Conservation (phyloP, 1,284 basidiomycete species). For the Neolentinus lepideus region DNA sequence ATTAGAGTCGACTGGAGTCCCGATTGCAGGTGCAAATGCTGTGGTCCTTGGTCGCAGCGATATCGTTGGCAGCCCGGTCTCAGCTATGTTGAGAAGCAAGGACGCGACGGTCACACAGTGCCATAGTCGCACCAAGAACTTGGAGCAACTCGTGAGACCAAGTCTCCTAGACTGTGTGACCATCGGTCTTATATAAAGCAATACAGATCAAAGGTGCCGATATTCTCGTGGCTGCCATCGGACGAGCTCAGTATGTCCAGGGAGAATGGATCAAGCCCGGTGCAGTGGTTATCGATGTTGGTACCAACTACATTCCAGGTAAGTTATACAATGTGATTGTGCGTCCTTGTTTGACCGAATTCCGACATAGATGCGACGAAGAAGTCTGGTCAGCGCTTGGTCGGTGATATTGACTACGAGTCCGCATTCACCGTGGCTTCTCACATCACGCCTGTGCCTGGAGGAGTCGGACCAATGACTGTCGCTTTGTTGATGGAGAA, state of each 20-base stretch:
- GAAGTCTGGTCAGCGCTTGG: slow-evolving; percentile 93
- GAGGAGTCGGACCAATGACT: slow-evolving; percentile 99
- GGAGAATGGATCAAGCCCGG: slow-evolving; percentile 96
- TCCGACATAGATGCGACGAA: slow-evolving; percentile 70
- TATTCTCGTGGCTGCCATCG: slow-evolving; percentile 92
- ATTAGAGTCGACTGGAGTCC: slow-evolving; percentile 77
- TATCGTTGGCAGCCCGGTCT: slow-evolving; percentile 96
- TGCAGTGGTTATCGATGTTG: slow-evolving; percentile 92
- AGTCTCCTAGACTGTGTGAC: slow-evolving; percentile 10
- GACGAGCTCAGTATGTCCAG: slow-evolving; percentile 85
- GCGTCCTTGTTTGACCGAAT: neutral
- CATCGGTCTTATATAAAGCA: neutral
- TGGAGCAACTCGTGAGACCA: slow-evolving; percentile 64
- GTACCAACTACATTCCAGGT: slow-evolving; percentile 95
- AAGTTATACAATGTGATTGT: slow-evolving; percentile 10
- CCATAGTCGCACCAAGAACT: slow-evolving; percentile 84
- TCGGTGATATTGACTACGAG: slow-evolving; percentile 92
- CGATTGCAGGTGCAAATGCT: slow-evolving; percentile 72
- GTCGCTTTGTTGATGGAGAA: slow-evolving; percentile 99
- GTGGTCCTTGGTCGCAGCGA: slow-evolving; percentile 97
- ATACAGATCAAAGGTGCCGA: slow-evolving; percentile 78
- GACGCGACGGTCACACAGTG: slow-evolving; percentile 98
- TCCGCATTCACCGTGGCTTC: slow-evolving; percentile 76
- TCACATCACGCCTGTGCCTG: slow-evolving; percentile 95
- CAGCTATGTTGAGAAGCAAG: slow-evolving; percentile 81